A percentile compares a stretch with the other conserved stretches of the same genome.
phyloP scores from a whole-genome alignment of 78 protist species.

The Chrysochromulina parva region DNA sequence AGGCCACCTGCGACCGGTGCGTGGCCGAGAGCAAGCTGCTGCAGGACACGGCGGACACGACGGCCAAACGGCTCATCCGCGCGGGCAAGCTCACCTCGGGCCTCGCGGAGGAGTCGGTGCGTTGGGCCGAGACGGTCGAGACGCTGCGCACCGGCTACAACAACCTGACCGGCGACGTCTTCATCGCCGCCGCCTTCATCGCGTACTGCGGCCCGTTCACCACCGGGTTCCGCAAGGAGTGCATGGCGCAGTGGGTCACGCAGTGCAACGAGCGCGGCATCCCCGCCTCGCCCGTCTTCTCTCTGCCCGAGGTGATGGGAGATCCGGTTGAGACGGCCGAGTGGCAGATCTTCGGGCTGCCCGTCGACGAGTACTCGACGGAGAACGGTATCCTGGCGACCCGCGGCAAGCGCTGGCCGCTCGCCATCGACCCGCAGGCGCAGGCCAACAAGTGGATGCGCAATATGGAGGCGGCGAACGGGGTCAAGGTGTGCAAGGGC shows the following conservation, averaged over 20 bases:
- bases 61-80: constrained; percentile 54
- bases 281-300: constrained; percentile 33
- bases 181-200: constrained; percentile 74
- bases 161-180: constrained; percentile 66
- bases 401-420: constrained; percentile 72
- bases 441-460: constrained; percentile 84
- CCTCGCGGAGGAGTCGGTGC: constrained; percentile 63
- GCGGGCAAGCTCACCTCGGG: constrained; percentile 67
- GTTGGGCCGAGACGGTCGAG: constrained; percentile 63
- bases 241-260: constrained; percentile 47
- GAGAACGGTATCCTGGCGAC: constrained; percentile 71
- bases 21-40: constrained; percentile 33
- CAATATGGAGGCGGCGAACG: constrained; percentile 49
- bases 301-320: constrained; percentile 49
- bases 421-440: constrained; percentile 84
- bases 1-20: constrained; percentile 8
- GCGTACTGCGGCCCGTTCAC: constrained; percentile 81
- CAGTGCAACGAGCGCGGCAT: not conserved
- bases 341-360: constrained; percentile 77
- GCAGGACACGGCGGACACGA: constrained; percentile 21
- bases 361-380: constrained; percentile 69
- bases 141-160: not conserved
- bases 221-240: constrained; percentile 51
- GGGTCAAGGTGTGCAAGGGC: constrained; percentile 48
- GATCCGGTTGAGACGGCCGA: constrained; percentile 66